Base-by-base conservation (phyloP, 371 early-diverging fungal species). In the Lichtheimia ornata region DNA sequence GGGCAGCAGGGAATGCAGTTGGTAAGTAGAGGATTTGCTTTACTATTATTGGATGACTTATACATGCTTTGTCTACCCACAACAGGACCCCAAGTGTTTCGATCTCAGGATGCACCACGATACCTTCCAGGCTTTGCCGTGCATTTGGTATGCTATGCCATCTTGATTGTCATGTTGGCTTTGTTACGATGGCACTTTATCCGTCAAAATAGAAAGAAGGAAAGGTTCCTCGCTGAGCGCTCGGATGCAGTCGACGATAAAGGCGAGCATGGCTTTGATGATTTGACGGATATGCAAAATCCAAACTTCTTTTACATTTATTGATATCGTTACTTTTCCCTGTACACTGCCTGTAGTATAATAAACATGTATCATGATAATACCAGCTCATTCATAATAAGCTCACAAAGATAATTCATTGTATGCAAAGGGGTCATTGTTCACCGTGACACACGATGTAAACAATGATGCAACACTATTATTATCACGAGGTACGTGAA, bases 1-100 rank as follows among this genome's bases (percentile, higher is more conserved):
- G 69, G 69, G 69, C 69, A 4, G 57, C 61, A n/a, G 69, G 69
- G 15, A 68, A 68, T n/a, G 69, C 69, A 14, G 61, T 68, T 47
- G 69, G 67, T 67, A 59, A 30, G 59, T 24, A n/a, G 9, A n/a
- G 17, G 2, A 11, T 13, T 42, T 14, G 11, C 35, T n/a, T n/a
- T n/a, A n/a, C n/a, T n/a, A n/a, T n/a, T n/a, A n/a, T n/a, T n/a
- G n/a, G n/a, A n/a, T n/a, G n/a, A n/a, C n/a, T n/a, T 11, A 9
- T 11, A 35, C 35, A 5, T 30, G 7, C 0, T 4, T 28, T 17
- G 18, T 28, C 9, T 1, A 35, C 11, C 35, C 4, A 55, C 22
- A 22, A 67, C 22, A 67, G 67, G 69, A 5, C 69, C 69, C 17
- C 69, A 68, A 22, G 61, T 68, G 12, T 68, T 68, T 52, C 69